Evolutionary conservation across 331 rosid species (phyloP).

Genomic region (Cydonia oblonga): DNA sequence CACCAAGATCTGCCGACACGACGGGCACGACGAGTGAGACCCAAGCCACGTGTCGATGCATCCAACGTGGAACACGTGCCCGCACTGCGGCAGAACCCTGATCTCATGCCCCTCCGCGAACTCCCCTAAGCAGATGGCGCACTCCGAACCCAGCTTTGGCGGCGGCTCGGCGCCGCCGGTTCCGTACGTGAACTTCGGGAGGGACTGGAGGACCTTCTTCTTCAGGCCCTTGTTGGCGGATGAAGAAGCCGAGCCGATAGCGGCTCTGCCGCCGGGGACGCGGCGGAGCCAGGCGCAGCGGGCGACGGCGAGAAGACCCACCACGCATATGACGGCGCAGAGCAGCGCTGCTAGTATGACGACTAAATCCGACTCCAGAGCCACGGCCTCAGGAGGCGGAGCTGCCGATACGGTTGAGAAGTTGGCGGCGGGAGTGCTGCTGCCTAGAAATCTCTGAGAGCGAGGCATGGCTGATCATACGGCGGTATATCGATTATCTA

Average conservation of each 20-base stretch:
- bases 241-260: not conserved
- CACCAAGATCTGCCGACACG: constrained; percentile 59
- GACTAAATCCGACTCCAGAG: constrained; percentile 61
- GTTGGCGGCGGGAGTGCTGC: not conserved
- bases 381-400: constrained; percentile 57
- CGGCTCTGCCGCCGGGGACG: not conserved
- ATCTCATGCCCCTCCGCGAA: constrained; percentile 64
- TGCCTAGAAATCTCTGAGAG: constrained; percentile 18
- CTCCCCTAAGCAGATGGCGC: constrained; percentile 73
- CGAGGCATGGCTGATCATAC: constrained; percentile 36
- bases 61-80: constrained; percentile 55
- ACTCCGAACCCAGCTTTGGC: constrained; percentile 52
- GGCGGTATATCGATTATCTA: not conserved
- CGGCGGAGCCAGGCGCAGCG: constrained; percentile 86
- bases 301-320: constrained; percentile 67
- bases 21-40: constrained; percentile 77
- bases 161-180: constrained; percentile 1
- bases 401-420: constrained; percentile 15
- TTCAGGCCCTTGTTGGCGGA: constrained; percentile 63
- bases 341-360: constrained; percentile 70
- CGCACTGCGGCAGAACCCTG: constrained; percentile 69
- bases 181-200: constrained; percentile 49
- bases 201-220: constrained; percentile 70
- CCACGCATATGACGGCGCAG: constrained; percentile 77
- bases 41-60: constrained; percentile 81